These are phyloP conservation scores for Nicotiana knightiana DNA, from an alignment of 257 asterid genomes.

Conservation along the genomic window DNA sequence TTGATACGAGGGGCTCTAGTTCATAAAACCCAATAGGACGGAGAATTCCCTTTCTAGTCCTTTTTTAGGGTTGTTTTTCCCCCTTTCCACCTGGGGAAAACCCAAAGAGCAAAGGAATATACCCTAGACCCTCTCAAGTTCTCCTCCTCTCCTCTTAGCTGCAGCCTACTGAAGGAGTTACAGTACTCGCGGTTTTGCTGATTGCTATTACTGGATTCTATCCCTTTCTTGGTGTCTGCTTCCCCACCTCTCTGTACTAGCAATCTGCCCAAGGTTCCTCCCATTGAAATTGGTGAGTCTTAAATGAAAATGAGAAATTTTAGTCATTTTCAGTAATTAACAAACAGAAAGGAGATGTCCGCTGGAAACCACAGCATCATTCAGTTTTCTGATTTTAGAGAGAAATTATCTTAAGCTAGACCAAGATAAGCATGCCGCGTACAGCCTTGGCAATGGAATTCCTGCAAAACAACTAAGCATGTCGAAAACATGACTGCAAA, in stretches of 20 bases:
- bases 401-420: neutral
- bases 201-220: neutral
- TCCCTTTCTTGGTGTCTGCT: neutral
- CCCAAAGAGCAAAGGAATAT: neutral
- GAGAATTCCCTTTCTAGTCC: neutral
- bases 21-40: neutral
- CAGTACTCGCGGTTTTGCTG: neutral
- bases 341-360: neutral
- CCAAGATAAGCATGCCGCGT: neutral
- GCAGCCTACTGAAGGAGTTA: neutral
- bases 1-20: neutral
- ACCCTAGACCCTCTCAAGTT: neutral
- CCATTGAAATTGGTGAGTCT: neutral
- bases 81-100: conserved; percentile 1
- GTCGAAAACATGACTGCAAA: neutral
- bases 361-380: neutral
- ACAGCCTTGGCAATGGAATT: neutral
- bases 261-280: neutral
- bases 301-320: neutral
- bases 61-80: neutral
- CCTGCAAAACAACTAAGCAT: neutral
- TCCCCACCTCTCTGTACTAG: neutral
- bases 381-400: neutral
- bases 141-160: too few species aligned
- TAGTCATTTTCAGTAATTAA: neutral